Base-by-base conservation (phyloP, 345 rosid species). In the Rhizophora mangle region DNA sequence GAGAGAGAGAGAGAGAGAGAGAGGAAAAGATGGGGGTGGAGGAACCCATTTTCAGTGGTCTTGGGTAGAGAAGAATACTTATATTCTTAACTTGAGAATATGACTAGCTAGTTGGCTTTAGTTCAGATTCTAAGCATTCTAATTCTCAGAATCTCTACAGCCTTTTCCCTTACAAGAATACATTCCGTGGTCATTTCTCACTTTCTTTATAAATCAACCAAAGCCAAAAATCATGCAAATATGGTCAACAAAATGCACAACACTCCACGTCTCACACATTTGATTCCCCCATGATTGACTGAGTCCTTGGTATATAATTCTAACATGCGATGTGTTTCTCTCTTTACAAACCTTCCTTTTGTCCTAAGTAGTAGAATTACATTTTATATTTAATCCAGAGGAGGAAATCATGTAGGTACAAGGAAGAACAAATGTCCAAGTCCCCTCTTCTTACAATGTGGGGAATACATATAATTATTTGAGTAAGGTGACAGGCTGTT, bases 101-200 rank as follows among this genome's bases (percentile, higher is more conserved):
- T 83, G 85, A 78, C 87, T 72, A 11, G 18, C 49, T 13, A 72
- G 83, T 64, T 80, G 89, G 82, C 82, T 83, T 69, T 68, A 63
- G 46, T 68, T 85, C 49, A 62, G 88, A 84, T 83, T 85, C 88
- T 76, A 67, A 78, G 52, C 80, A 84, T 82, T 88, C 62, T 62
- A 81, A 80, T 83, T 88, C 62, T 43, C 9, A 74, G 86, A 81
- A 85, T 79, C 84, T 72, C 54, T 67, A 9, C 49, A 56, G 54
- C 34, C 68, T 79, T 67, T 68, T 62, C 68, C 69, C 32, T 73
- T 67, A 5, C 3, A 73, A 72, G 91, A 86, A 88, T 88, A 81
- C 86, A 84, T 88, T 85, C 90, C 84, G 89, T 83, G 88, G 82
- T 84, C 90, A 88, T 90, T 85, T 90, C 92, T 84, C 74, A 74